Evolutionary conservation across 2,329 filamentous ascomycete genomes (phyloP).

Genomic region (Fusarium newnesense): DNA sequence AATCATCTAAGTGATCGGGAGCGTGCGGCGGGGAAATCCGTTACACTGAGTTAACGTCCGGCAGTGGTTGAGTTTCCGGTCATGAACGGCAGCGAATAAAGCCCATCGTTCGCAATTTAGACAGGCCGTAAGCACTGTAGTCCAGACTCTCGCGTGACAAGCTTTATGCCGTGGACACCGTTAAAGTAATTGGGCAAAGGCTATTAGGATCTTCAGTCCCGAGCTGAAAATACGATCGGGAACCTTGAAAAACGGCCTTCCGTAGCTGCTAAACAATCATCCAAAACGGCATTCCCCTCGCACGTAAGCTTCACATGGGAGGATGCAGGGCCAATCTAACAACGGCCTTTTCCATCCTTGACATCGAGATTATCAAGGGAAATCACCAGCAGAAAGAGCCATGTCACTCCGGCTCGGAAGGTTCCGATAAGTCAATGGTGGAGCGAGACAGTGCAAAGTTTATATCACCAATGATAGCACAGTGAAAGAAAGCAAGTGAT

Average conservation of each 20-base stretch:
- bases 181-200: background rate
- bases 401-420: accelerated
- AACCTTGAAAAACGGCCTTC: background rate
- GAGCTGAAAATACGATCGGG: background rate
- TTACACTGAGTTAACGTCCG: background rate
- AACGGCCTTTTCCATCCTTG: accelerated
- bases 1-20: background rate
- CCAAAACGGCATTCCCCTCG: background rate
- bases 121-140: background rate
- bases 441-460: background rate
- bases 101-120: background rate
- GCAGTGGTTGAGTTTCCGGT: background rate
- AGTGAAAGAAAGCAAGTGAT: background rate
- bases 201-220: background rate
- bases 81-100: background rate
- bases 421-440: background rate
- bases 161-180: background rate
- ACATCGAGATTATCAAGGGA: accelerated
- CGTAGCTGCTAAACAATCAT: background rate
- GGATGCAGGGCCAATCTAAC: accelerated
- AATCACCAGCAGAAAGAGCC: background rate
- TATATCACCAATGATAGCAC: background rate
- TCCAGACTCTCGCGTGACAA: background rate
- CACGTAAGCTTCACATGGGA: accelerated
- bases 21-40: background rate